Percentiles rank a stretch among this genome's conserved stretches.
Conservation (phyloP, 2,329 filamentous ascomycete species). For the Xylaria sp. region DNA sequence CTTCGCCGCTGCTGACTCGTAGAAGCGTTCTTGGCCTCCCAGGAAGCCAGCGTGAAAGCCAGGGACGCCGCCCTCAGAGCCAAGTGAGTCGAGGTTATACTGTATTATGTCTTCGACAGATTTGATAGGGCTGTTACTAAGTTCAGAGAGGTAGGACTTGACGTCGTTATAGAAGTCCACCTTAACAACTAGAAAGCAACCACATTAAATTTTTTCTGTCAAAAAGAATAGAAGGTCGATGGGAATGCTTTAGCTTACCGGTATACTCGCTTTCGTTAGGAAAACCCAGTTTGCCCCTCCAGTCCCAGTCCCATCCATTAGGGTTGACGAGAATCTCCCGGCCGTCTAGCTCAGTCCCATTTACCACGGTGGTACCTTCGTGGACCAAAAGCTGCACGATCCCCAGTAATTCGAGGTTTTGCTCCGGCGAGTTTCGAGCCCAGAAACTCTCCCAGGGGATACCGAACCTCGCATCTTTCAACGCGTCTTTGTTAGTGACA, state of each 20-base stretch:
- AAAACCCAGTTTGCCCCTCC: constrained; percentile 68
- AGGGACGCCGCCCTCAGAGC: constrained; percentile 73
- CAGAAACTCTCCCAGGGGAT: constrained; percentile 79
- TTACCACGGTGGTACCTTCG: constrained; percentile 75
- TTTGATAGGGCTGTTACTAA: constrained; percentile 69
- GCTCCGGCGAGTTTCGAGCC: constrained; percentile 67
- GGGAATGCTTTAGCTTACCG: not conserved
- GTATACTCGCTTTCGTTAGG: constrained; percentile 79
- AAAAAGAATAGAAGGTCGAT: not conserved
- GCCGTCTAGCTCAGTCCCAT: constrained; percentile 74
- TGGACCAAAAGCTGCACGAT: constrained; percentile 64
- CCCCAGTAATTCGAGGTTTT: constrained; percentile 63
- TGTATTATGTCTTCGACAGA: constrained; percentile 72
- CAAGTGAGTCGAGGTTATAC: constrained; percentile 72
- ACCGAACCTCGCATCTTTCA: constrained; percentile 73
- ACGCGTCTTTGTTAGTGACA: constrained; percentile 63
- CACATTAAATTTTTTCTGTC: not conserved
- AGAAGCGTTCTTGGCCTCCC: constrained; percentile 77
- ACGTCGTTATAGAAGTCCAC: constrained; percentile 75
- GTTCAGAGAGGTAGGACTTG: constrained; percentile 69
- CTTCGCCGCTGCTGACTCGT: constrained; percentile 70
- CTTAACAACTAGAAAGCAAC: constrained; percentile 64
- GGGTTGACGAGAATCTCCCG: constrained; percentile 71
- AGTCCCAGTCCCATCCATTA: constrained; percentile 80
- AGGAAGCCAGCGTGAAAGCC: constrained; percentile 70